Conservation (phyloP, 306 rosid genomes). For the Corylus americana region DNA sequence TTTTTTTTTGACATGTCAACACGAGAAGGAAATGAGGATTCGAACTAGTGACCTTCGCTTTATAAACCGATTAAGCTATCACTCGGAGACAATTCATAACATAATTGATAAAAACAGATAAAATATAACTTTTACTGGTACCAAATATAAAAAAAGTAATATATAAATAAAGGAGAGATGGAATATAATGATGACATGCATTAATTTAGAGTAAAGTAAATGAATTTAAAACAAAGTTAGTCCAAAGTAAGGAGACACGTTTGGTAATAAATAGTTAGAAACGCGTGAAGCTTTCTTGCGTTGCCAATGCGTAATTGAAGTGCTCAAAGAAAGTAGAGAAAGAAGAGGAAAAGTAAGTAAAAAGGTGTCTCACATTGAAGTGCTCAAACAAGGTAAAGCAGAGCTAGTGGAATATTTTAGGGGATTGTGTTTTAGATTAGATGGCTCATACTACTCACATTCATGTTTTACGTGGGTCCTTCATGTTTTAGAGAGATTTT, state of each 20-base stretch:
- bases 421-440: background rate
- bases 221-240: background rate
- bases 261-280: slow-evolving; percentile 12
- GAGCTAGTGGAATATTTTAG: background rate
- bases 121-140: no score
- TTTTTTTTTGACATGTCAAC: no score
- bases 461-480: no score
- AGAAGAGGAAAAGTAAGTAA: background rate
- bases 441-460: no score
- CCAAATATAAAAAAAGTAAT: no score
- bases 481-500: no score
- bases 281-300: background rate
- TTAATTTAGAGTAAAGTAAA: background rate
- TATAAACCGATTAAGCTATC: no score
- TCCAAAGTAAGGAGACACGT: background rate
- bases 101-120: no score
- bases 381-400: background rate
- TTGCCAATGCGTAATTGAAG: background rate
- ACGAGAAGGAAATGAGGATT: no score
- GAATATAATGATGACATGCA: background rate
- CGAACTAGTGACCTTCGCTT: no score
- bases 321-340: background rate
- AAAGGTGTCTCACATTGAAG: background rate
- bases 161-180: no score
- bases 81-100: no score